Conservation (phyloP, 257 asterid genomes). For the Craterostigma plantagineum region DNA sequence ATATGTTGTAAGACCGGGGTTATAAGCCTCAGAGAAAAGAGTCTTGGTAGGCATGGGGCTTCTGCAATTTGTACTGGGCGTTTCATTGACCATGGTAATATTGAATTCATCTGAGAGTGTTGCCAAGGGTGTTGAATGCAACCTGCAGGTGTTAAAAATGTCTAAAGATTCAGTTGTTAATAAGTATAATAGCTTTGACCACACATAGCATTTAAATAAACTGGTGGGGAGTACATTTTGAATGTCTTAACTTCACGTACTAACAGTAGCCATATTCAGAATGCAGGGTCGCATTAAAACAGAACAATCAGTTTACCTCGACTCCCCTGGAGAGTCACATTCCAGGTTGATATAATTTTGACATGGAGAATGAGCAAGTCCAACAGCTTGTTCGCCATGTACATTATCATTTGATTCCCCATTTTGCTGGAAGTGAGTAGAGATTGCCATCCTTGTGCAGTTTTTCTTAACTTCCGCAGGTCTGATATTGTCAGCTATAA, state of each 20-base stretch:
- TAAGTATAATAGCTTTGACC: not conserved
- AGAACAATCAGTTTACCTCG: constrained; percentile 30
- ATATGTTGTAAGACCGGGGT: constrained; percentile 19
- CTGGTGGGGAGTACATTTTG: not conserved
- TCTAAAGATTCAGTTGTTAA: not conserved
- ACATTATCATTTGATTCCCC: constrained; percentile 16
- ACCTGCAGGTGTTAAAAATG: constrained; percentile 28
- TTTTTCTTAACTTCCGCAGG: constrained; percentile 13
- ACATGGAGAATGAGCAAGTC: constrained; percentile 17
- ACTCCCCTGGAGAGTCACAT: constrained; percentile 27
- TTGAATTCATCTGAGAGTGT: constrained; percentile 27
- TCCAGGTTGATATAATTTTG: constrained; percentile 36
- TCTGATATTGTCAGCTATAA: constrained; percentile 17
- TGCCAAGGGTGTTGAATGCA: constrained; percentile 17
- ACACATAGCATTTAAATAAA: not conserved
- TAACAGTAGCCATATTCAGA: not conserved
- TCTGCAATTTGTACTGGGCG: constrained; percentile 24
- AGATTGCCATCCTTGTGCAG: constrained; percentile 13
- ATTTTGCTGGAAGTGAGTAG: constrained; percentile 13
- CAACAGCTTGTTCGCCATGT: constrained; percentile 14
- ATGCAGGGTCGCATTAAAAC: constrained; percentile 1
- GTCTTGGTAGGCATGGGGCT: constrained; percentile 18
- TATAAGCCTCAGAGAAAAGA: constrained; percentile 17
- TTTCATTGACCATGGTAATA: constrained; percentile 45
- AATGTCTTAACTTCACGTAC: constrained; percentile 1